Conservation (phyloP, 331 rosid genomes). For the Quercus lobata region DNA sequence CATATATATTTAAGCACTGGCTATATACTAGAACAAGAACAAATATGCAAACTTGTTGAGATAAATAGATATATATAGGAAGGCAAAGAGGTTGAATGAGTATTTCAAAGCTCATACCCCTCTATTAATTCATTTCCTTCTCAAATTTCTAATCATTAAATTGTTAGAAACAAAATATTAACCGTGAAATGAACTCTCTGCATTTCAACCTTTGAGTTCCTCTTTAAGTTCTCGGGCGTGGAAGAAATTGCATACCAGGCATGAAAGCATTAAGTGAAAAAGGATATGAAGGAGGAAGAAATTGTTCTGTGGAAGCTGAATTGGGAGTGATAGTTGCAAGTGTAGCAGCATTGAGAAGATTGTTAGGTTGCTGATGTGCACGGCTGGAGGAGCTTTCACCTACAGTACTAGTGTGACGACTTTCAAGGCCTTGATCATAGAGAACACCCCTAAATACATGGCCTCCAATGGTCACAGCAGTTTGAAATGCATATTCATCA, state of each 20-base stretch:
- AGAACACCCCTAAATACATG: constrained; percentile 56
- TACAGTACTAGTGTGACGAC: background rate
- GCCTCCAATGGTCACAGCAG: constrained; percentile 53
- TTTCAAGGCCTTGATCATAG: constrained; percentile 53
- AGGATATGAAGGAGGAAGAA: constrained; percentile 19
- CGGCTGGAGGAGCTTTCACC: constrained; percentile 17
- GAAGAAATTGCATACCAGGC: constrained; percentile 46
- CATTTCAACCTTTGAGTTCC: too few species aligned
- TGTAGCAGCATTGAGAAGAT: constrained; percentile 4
- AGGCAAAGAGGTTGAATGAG: background rate
- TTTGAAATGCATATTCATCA: constrained; percentile 51
- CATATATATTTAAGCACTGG: background rate
- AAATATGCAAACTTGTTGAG: background rate
- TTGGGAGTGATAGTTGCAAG: constrained; percentile 1
- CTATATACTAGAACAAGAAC: constrained; percentile 5
- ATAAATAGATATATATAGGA: background rate
- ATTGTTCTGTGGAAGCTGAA: constrained; percentile 14
- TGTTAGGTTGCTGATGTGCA: constrained; percentile 12
- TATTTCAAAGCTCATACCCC: constrained; percentile 5
- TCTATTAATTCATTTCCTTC: background rate
- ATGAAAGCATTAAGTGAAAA: constrained; percentile 26
- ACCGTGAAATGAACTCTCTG: too few species aligned
- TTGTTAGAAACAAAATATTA: background rate
- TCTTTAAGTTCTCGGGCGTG: constrained; percentile 21
- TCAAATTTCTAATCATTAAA: background rate